phyloP scores from a whole-genome alignment of 371 early-diverging fungal species.

The Zopfochytrium polystomum region DNA sequence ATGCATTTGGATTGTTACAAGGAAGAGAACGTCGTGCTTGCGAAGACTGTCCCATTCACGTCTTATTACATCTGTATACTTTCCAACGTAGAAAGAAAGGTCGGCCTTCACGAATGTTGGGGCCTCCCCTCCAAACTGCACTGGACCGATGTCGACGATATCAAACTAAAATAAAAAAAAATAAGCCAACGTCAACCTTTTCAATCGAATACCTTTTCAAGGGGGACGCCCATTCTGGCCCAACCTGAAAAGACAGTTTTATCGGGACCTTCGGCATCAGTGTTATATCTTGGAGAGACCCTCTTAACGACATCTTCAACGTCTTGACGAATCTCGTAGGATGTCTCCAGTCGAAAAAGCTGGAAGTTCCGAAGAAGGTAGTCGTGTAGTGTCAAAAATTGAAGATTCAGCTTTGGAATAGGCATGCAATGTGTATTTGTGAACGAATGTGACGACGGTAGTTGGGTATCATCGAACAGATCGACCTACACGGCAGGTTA shows the following conservation, averaged over 20 bases:
- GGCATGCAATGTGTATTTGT: slow-evolving; percentile 68
- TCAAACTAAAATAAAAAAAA: slow-evolving; percentile 34
- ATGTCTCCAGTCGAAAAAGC: slow-evolving; percentile 76
- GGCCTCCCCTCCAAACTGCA: slow-evolving; percentile 70
- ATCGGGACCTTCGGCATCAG: slow-evolving; percentile 50
- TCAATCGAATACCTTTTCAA: slow-evolving; percentile 50
- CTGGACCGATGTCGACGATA: slow-evolving; percentile 66
- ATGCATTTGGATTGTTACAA: slow-evolving; percentile 68
- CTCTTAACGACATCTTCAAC: slow-evolving; percentile 83
- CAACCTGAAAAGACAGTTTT: slow-evolving; percentile 75
- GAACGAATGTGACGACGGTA: slow-evolving; percentile 56
- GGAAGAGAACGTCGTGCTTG: slow-evolving; percentile 76
- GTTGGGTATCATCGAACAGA: slow-evolving; percentile 43
- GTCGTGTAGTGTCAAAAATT: slow-evolving; percentile 88
- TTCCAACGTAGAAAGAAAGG: slow-evolving; percentile 57
- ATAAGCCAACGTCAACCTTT: background rate
- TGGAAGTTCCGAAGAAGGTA: slow-evolving; percentile 82
- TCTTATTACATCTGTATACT: slow-evolving; percentile 66
- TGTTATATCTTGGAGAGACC: slow-evolving; percentile 64
- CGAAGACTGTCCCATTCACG: slow-evolving; percentile 87
- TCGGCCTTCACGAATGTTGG: slow-evolving; percentile 80
- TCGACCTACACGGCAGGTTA: slow-evolving; percentile 7
- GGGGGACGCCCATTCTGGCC: slow-evolving; percentile 83
- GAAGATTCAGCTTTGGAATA: slow-evolving; percentile 87
- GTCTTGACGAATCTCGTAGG: slow-evolving; percentile 81